phyloP scores from a whole-genome alignment of 768 basidiomycete genomes.

The Lepiota venenata region DNA sequence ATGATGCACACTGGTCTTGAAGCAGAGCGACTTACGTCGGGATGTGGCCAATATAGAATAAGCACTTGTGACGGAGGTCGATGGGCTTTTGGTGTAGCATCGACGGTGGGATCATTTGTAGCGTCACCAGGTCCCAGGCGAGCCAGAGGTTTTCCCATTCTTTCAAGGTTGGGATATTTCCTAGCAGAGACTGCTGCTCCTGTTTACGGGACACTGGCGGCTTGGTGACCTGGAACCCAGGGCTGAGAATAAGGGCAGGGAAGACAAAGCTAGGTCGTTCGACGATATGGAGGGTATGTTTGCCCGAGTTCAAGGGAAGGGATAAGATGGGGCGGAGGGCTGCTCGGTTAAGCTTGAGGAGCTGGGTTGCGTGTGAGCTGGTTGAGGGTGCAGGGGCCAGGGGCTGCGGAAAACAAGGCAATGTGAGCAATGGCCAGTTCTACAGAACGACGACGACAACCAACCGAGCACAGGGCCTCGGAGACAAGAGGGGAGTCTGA shows the following conservation, averaged over 20 bases:
- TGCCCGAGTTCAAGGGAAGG: constrained; percentile 21
- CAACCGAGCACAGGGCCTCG: not conserved
- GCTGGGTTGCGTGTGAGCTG: constrained; percentile 22
- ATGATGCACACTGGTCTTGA: not conserved
- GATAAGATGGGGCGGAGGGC: constrained; percentile 38
- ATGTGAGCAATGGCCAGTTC: constrained; percentile 2
- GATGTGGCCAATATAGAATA: constrained; percentile 95
- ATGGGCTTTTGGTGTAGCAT: constrained; percentile 90
- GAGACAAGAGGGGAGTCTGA: constrained; percentile 7
- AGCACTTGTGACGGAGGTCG: constrained; percentile 86
- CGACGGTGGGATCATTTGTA: constrained; percentile 75
- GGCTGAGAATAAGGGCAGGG: constrained; percentile 29
- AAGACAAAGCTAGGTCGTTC: constrained; percentile 42
- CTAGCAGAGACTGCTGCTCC: constrained; percentile 14
- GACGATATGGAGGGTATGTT: constrained; percentile 32
- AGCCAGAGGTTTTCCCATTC: constrained; percentile 82
- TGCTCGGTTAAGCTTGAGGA: constrained; percentile 29
- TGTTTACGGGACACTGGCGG: constrained; percentile 11
- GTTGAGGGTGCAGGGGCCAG: constrained; percentile 14
- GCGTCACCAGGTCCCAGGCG: constrained; percentile 82
- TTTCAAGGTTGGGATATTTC: constrained; percentile 60
- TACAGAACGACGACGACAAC: not conserved
- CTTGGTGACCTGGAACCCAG: constrained; percentile 25
- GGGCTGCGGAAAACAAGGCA: constrained; percentile 3
- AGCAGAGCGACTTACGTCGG: constrained; percentile 52